Evolutionary conservation across 805 yeast genomes (phyloP).

Genomic region (Wickerhamomyces pijperi): DNA sequence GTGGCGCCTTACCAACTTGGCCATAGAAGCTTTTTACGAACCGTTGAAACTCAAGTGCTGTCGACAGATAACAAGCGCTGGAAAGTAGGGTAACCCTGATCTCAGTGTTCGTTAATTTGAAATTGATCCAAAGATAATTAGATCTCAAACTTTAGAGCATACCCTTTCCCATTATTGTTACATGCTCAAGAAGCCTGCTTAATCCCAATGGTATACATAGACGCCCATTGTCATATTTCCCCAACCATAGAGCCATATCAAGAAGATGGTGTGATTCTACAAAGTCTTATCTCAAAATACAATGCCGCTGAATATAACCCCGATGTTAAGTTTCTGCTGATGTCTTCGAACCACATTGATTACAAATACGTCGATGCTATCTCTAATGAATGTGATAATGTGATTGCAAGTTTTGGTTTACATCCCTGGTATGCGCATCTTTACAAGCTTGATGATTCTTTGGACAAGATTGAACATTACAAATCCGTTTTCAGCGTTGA

Average conservation of each 20-base stretch:
- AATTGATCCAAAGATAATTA: too few species aligned
- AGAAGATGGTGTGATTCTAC: slow-evolving; percentile 2
- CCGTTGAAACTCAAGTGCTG: too few species aligned
- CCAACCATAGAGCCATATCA: slow-evolving; percentile 2
- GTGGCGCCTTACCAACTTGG: slow-evolving; percentile 74
- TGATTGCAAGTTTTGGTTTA: slow-evolving; percentile 50
- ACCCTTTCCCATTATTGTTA: too few species aligned
- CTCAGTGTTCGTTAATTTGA: too few species aligned
- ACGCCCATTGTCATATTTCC: slow-evolving; percentile 27
- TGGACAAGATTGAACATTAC: slow-evolving; percentile 45
- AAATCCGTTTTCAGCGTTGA: slow-evolving; percentile 30
- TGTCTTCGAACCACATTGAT: slow-evolving; percentile 39
- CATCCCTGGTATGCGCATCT: slow-evolving; percentile 91
- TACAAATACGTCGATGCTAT: slow-evolving; percentile 16
- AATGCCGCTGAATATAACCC: neutral
- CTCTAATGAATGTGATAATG: slow-evolving; percentile 9
- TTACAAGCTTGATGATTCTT: slow-evolving; percentile 23
- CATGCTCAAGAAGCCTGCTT: too few species aligned
- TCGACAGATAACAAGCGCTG: too few species aligned
- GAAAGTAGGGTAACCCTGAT: too few species aligned
- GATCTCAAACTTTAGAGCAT: too few species aligned
- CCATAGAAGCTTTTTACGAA: slow-evolving; percentile 30
- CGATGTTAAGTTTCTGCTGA: slow-evolving; percentile 18
- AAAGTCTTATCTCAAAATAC: slow-evolving; percentile 1
- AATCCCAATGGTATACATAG: slow-evolving; percentile 6